Percentiles rank a stretch among this genome's conserved stretches.
phyloP scores from a whole-genome alignment of 2,329 filamentous ascomycete genomes.

The Fusarium sp. region DNA sequence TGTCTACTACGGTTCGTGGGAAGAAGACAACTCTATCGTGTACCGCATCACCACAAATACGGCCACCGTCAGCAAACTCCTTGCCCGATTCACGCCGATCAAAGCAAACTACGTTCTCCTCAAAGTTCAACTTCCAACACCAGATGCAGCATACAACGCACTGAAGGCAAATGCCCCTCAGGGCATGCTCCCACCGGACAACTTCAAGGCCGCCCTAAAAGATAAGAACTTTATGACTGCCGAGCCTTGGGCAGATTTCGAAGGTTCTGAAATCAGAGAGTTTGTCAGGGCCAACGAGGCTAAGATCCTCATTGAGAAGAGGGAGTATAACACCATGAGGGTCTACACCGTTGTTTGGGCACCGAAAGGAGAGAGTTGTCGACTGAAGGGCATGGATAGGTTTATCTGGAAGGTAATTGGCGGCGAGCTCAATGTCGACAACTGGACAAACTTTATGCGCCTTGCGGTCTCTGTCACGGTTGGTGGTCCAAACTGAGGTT shows the following conservation, averaged over 20 bases:
- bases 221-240: neutral
- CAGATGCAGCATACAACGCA: neutral
- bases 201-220: neutral
- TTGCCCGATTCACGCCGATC: neutral
- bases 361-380: neutral
- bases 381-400: neutral
- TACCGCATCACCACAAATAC: neutral
- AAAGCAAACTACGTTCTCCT: neutral
- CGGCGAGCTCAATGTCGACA: neutral
- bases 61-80: fast-evolving
- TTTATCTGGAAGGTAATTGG: neutral
- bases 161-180: neutral
- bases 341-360: neutral
- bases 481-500: neutral
- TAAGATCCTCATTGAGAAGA: neutral
- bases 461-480: neutral
- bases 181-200: neutral
- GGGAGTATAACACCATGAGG: neutral
- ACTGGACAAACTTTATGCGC: neutral
- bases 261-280: neutral
- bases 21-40: neutral
- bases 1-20: neutral
- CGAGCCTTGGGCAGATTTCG: neutral
- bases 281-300: neutral
- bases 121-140: neutral